phyloP scores from a whole-genome alignment of 805 yeast species.

The Kazachstania psychrophila region DNA sequence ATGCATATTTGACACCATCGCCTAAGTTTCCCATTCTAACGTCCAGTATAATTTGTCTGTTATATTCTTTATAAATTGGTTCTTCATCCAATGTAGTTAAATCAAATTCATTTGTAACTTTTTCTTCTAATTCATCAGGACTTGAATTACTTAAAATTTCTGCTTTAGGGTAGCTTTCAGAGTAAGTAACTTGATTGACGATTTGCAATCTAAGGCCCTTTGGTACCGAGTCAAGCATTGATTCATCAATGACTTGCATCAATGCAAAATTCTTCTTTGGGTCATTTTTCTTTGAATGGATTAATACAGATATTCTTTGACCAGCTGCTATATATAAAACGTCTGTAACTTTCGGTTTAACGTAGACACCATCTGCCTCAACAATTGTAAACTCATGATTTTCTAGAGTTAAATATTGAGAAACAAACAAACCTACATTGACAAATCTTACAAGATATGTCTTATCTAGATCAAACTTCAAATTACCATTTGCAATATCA shows the following conservation, averaged over 20 bases:
- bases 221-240: constrained; percentile 66
- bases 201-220: constrained; percentile 44
- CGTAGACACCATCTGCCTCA: constrained; percentile 66
- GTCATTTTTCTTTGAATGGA: constrained; percentile 44
- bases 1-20: constrained; percentile 69
- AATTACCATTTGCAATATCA: constrained; percentile 49
- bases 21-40: constrained; percentile 60
- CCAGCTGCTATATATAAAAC: constrained; percentile 64
- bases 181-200: constrained; percentile 49
- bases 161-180: constrained; percentile 16
- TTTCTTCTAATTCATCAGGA: constrained; percentile 15
- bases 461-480: constrained; percentile 47
- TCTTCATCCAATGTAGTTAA: constrained; percentile 35
- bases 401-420: constrained; percentile 60
- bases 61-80: constrained; percentile 48
- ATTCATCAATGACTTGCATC: constrained; percentile 51
- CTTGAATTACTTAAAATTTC: constrained; percentile 18
- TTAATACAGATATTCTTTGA: constrained; percentile 66
- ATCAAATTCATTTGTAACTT: constrained; percentile 29
- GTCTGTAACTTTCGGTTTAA: constrained; percentile 47
- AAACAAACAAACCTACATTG: constrained; percentile 64
- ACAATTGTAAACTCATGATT: constrained; percentile 64
- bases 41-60: constrained; percentile 48
- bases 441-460: constrained; percentile 57
- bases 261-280: constrained; percentile 44